Base-by-base conservation (phyloP, 169 alveolate species). In the Plasmodium fragile region DNA sequence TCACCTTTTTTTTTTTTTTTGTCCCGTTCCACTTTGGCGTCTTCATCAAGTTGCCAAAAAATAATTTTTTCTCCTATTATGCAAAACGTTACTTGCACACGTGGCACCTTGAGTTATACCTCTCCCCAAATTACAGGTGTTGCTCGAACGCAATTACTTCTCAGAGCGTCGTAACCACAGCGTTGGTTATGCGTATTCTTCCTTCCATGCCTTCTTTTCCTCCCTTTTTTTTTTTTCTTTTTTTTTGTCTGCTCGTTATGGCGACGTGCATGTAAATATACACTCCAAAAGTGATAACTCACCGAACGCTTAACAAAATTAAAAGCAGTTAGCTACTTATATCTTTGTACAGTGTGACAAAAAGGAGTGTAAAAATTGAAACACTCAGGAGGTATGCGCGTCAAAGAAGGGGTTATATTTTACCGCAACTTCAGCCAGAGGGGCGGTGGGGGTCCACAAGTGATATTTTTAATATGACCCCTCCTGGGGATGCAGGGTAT, bases 1-100 rank as follows among this genome's bases (percentile, higher is more conserved):
- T 39, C 16, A 13, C 22, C 59, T 59, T 71, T 87, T 87, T 41
- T 30, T 78, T 78, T 78, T 87, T 75, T 77, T 55, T 87, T 49
- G 78, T 73, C 77, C 81, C 43, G n/a, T 73, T 73, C 52, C 41
- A 34, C 41, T 32, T 72, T 72, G 25, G 41, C 52, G 28, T 22
- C 18, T 72, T 16, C 34, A 25, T 34, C 75, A 45, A 45, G 55
- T 45, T n/a, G n/a, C 55, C 55, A 45, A 11, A 69, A 69, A n/a
- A 10, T 69, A 69, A 69, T 69, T 69, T 69, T 69, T 69, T 45
- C 11, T 45, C 55, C 55, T 1, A 45, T 45, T 45, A 45, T 45
- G 18, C n/a, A 45, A 45, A 45, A 45, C 55, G 55, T 45, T 45
- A 45, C 6, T 45, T 45, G 18, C 18, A 45, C 55, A 45, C 55